Percentiles rank a stretch among this genome's conserved stretches.
These are phyloP conservation scores for Herpotrichia juniperi DNA, from an alignment of 2,329 filamentous ascomycete species.

Conservation along the genomic window DNA sequence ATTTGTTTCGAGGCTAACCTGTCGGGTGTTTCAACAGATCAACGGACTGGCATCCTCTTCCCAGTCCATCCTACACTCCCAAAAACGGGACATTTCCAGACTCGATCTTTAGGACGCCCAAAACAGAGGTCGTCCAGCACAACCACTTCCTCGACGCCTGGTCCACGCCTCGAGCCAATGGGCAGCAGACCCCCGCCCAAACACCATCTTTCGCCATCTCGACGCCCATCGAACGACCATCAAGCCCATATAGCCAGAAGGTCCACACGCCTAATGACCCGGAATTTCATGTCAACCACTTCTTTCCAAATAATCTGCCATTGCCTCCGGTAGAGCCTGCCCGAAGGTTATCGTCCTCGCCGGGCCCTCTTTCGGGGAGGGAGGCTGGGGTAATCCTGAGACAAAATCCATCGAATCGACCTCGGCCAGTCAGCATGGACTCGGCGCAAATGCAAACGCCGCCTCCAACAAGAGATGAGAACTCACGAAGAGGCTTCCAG, in stretches of 20 bases:
- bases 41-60: constrained; percentile 57
- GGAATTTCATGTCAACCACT: constrained; percentile 66
- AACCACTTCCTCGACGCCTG: constrained; percentile 59
- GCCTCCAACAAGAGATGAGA: constrained; percentile 63
- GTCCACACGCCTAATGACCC: constrained; percentile 46
- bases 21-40: constrained; percentile 43
- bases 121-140: constrained; percentile 46
- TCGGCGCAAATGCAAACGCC: constrained; percentile 64
- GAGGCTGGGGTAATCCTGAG: constrained; percentile 11
- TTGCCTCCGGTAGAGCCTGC: constrained; percentile 67
- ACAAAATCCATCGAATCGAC: constrained; percentile 20
- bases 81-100: constrained; percentile 50
- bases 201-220: constrained; percentile 48
- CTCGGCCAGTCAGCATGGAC: constrained; percentile 44
- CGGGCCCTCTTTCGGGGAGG: constrained; percentile 47
- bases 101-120: constrained; percentile 52
- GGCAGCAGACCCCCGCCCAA: constrained; percentile 48
- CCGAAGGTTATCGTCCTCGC: constrained; percentile 64
- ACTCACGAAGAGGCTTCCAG: constrained; percentile 54
- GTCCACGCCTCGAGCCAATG: constrained; percentile 51
- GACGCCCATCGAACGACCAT: constrained; percentile 41
- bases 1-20: constrained; percentile 42
- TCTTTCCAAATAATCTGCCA: constrained; percentile 60
- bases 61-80: constrained; percentile 57
- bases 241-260: constrained; percentile 42